These are phyloP conservation scores for Pythium folliculosum DNA, from an alignment of 352 stramenopile species.

Conservation along the genomic window DNA sequence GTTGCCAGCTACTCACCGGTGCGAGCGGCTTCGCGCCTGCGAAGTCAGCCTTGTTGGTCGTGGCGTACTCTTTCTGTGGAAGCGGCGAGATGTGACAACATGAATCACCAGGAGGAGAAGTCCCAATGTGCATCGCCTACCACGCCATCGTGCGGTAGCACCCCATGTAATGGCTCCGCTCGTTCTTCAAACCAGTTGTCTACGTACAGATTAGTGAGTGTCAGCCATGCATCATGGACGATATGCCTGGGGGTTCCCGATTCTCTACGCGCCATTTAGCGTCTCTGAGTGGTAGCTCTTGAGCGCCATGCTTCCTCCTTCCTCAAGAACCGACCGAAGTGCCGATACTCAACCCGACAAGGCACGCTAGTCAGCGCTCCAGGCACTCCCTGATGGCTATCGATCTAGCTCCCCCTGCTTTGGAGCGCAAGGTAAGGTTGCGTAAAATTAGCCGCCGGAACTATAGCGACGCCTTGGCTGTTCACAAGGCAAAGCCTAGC, in stretches of 20 bases:
- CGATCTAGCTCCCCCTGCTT: background rate
- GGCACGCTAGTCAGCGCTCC: background rate
- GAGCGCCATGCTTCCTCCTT: conserved; percentile 46
- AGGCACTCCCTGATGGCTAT: background rate
- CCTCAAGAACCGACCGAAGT: background rate
- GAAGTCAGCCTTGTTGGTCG: conserved; percentile 57
- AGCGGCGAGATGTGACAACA: background rate
- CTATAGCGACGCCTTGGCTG: background rate
- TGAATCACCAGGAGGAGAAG: too few species aligned
- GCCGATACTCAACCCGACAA: background rate
- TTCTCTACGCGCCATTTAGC: conserved; percentile 48
- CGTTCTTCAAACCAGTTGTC: conserved; percentile 88
- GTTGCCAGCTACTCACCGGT: conserved; percentile 29
- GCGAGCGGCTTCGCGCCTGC: conserved; percentile 34
- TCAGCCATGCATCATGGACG: background rate
- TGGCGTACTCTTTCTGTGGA: conserved; percentile 69
- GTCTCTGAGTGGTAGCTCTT: conserved; percentile 84
- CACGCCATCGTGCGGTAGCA: conserved; percentile 60
- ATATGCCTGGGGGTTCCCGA: background rate
- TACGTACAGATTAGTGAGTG: conserved; percentile 12
- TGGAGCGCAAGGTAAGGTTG: background rate
- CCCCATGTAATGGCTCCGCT: conserved; percentile 51
- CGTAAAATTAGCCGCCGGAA: conserved; percentile 1
- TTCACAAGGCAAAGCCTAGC: background rate
- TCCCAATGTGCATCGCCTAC: conserved; percentile 26